Conservation (phyloP, 805 yeast genomes). For the Kluyveromyces nonfermentans region DNA sequence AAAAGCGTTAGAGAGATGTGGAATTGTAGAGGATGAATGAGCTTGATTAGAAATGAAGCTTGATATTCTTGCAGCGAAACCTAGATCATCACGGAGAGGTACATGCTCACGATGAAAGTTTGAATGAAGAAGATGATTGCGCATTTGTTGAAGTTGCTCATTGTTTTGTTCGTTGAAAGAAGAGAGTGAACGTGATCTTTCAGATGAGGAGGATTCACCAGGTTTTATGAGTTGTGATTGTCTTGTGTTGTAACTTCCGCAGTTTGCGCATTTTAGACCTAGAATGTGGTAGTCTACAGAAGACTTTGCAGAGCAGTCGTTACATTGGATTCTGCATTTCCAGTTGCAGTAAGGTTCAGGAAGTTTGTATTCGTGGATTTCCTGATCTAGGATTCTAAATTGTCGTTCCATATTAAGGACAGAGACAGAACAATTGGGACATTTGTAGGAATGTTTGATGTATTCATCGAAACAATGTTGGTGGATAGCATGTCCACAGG, state of each 20-base stretch:
- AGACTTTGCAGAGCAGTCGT: slow-evolving; percentile 82
- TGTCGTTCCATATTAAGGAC: slow-evolving; percentile 82
- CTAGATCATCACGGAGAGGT: slow-evolving; percentile 7
- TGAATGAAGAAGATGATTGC: slow-evolving; percentile 14
- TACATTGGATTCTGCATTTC: slow-evolving; percentile 68
- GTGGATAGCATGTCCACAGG: slow-evolving; percentile 92
- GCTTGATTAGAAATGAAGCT: slow-evolving; percentile 12
- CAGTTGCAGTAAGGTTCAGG: slow-evolving; percentile 74
- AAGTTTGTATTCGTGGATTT: slow-evolving; percentile 62
- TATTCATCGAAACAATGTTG: slow-evolving; percentile 74
- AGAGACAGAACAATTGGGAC: slow-evolving; percentile 84
- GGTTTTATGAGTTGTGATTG: slow-evolving; percentile 64
- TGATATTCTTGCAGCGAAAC: slow-evolving; percentile 10
- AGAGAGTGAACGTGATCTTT: not conserved
- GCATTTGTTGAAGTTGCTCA: slow-evolving; percentile 4
- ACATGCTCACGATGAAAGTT: slow-evolving; percentile 19
- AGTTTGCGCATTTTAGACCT: slow-evolving; percentile 81
- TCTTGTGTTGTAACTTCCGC: slow-evolving; percentile 79
- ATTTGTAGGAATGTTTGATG: slow-evolving; percentile 75
- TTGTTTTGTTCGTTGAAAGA: not conserved
- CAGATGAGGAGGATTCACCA: slow-evolving; percentile 30
- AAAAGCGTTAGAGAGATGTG: slow-evolving; percentile 7
- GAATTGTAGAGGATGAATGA: slow-evolving; percentile 4
- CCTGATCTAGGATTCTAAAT: slow-evolving; percentile 78
- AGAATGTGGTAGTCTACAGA: slow-evolving; percentile 69